Base-by-base conservation (phyloP, 202 grass and related monocot genomes). In the Saccharum hybrid region DNA sequence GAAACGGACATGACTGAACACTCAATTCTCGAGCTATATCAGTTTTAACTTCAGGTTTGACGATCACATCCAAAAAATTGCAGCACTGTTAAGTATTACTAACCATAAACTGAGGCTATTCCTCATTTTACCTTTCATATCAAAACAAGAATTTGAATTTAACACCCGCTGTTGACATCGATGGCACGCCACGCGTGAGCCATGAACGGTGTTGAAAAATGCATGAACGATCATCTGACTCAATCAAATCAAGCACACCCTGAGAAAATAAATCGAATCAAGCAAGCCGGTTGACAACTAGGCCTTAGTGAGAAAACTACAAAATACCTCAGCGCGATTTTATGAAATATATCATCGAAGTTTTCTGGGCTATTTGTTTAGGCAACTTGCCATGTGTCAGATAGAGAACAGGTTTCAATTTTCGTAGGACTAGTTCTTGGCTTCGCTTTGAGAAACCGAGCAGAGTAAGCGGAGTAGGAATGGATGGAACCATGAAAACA, bases 201-300 rank as follows among this genome's bases (percentile, higher is more conserved):
- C 71, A 65, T 88, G 36, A n/a, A 60, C 6, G 7, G 15, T 6
- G 23, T 72, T 52, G 74, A 78, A 67, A 66, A 66, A 16, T 84
- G 12, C 4, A n/a, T 6, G 26, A 42, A 6, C 10, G 26, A 66
- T 73, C 10, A 19, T 16, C 9, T 77, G 65, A 67, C n/a, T 60
- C n/a, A 7, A 61, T 66, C 37, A 30, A 66, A 82, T 41, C 15
- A 66, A 85, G 2, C n/a, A 65, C 57, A 34, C 37, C 4, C n/a
- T 21, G 33, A 33, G 8, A 42, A 42, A 54, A 33, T 4, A 28
- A 52, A 4, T 23, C 2, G 46, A 45, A 69, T 39, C n/a, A 56
- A 34, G 19, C 0, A 2, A 22, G 16, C 11, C 4, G 6, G 43
- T 66, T 2, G 57, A 16, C 30, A 66, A 65, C 45, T 76, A 38